Base-by-base conservation (phyloP, 1,284 basidiomycete species). In the Hymenochaete sp. region DNA sequence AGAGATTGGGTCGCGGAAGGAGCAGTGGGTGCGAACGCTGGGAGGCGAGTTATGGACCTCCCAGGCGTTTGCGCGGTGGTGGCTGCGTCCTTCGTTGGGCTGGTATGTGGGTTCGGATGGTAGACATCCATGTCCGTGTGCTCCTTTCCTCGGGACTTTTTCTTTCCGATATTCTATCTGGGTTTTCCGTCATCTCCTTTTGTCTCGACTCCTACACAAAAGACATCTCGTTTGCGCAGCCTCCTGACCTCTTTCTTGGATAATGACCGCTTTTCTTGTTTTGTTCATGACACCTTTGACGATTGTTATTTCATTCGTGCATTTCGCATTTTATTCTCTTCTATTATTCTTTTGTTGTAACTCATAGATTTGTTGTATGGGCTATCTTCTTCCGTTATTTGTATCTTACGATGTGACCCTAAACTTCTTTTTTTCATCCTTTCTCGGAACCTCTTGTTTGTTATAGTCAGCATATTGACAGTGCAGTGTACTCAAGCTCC, bases 1-100 rank as follows among this genome's bases (percentile, higher is more conserved):
- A 66, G 69, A 39, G 83, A 87, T 47, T 89, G 82, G 81, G 68
- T 73, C 3, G 62, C 56, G 2, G 62, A 58, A 29, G 79, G 81
- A 1, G 63, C 67, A 10, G 60, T 63, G 29, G 78, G 77, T 10
- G 64, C 61, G 13, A 71, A 67, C 55, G 57, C n/a, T 11, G 41
- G n/a, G 18, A 22, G 37, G 22, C n/a, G 37, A 19, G 21, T 19
- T 35, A 8, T 35, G 5, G 32, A 19, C 32, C 5, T 35, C 21
- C 14, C 13, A 6, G 13, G 32, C 32, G 32, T n/a, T n/a, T 16
- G 32, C 13, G 32, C 32, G 6, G 21, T 35, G 4, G 21, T 19
- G 13, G 14, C 32, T n/a, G 32, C 14, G 6, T 16, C 21, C 5
- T 35, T 35, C 21, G 32, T n/a, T n/a, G 32, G 32, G 13, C 5